phyloP scores from a whole-genome alignment of 257 asterid genomes.

The Solanum habrochaites region DNA sequence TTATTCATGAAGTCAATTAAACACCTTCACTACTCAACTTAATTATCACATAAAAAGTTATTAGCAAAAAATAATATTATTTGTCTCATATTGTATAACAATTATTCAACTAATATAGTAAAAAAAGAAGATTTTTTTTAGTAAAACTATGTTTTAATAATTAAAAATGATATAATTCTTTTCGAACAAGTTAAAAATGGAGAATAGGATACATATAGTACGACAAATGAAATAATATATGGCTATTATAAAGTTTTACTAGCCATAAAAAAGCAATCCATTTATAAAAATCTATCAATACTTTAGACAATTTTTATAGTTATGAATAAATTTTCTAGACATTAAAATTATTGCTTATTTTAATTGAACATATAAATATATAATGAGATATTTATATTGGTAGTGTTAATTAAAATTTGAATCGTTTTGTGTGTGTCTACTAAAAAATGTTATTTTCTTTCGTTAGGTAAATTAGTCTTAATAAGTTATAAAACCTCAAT shows the following conservation, averaged over 20 bases:
- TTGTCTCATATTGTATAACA: not conserved
- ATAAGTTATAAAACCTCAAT: not conserved
- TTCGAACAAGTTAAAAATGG: not conserved
- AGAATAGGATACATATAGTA: not conserved
- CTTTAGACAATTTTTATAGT: not conserved
- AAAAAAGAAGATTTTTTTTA: too few species aligned
- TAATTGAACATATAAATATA: too few species aligned
- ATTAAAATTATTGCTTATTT: not conserved
- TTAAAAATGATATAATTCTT: too few species aligned
- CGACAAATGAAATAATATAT: not conserved
- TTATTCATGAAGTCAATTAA: not conserved
- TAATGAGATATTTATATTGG: accelerated
- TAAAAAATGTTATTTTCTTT: not conserved
- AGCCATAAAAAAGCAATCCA: too few species aligned
- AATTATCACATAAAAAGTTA: not conserved
- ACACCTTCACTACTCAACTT: not conserved
- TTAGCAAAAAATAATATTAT: not conserved
- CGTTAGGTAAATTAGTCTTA: accelerated
- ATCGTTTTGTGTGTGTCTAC: accelerated
- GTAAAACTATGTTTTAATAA: too few species aligned
- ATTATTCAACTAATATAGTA: too few species aligned
- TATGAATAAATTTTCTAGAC: not conserved
- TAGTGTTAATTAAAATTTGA: too few species aligned
- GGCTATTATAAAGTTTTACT: not conserved
- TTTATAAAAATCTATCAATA: not conserved